A percentile compares a stretch with the other conserved stretches of the same genome.
Evolutionary conservation across 129 eudicot genomes (phyloP).

Genomic region (Artemisia argyi): DNA sequence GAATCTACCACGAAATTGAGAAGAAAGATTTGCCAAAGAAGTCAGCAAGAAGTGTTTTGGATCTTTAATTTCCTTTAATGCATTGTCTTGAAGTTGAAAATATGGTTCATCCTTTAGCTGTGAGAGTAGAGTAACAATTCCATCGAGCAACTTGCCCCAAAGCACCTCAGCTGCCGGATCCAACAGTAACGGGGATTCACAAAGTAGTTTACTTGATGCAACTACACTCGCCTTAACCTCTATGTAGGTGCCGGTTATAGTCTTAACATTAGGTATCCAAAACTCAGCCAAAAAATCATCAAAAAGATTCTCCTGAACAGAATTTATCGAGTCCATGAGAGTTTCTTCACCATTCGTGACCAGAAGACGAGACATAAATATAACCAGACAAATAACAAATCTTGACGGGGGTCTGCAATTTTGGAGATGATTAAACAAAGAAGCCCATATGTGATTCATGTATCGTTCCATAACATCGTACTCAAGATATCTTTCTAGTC

Average conservation of each 20-base stretch:
- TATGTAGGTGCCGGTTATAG: slow-evolving; percentile 56
- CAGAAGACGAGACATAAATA: slow-evolving; percentile 83
- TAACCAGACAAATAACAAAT: slow-evolving; percentile 59
- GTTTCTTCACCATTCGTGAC: slow-evolving; percentile 69
- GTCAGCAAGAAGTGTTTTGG: slow-evolving; percentile 70
- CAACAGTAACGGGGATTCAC: slow-evolving; percentile 60
- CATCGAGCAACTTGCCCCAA: slow-evolving; percentile 87
- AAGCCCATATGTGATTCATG: slow-evolving; percentile 64
- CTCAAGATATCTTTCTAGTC: slow-evolving; percentile 72
- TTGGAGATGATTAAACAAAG: slow-evolving; percentile 65
- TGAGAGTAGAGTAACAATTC: slow-evolving; percentile 82
- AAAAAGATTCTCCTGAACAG: slow-evolving; percentile 68
- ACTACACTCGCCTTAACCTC: slow-evolving; percentile 83
- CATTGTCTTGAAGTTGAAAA: slow-evolving; percentile 73
- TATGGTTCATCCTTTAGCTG: slow-evolving; percentile 82
- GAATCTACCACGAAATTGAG: slow-evolving; percentile 59
- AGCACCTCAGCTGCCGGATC: slow-evolving; percentile 55
- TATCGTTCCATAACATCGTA: slow-evolving; percentile 68
- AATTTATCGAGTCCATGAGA: slow-evolving; percentile 66
- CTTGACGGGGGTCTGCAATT: slow-evolving; percentile 43
- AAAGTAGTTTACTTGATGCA: slow-evolving; percentile 75
- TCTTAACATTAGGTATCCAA: slow-evolving; percentile 85
- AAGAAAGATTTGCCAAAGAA: slow-evolving; percentile 60
- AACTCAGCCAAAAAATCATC: slow-evolving; percentile 55
- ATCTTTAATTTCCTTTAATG: slow-evolving; percentile 73